Base-by-base conservation (phyloP, 306 rosid genomes). In the Citrullus colocynthis region DNA sequence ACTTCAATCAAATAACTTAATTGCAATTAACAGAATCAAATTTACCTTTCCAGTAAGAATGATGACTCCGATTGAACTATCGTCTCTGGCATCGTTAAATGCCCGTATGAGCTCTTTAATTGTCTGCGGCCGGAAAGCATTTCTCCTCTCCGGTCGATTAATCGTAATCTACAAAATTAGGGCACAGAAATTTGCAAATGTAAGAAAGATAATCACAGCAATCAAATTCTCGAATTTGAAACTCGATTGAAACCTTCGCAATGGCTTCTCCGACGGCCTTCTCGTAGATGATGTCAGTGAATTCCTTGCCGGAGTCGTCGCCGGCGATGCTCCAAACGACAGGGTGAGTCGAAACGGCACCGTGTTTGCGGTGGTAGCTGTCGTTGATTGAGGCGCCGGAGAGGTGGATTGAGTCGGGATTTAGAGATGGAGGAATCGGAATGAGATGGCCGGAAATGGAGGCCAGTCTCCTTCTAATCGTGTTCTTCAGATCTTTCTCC, bases 121-220 rank as follows among this genome's bases (percentile, higher is more conserved):
- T 4, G 98, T 94, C 59, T 78, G 88, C 0, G 98, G 98, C 77
- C 91, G 77, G 55, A 94, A 94, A 1, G 97, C 97, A 78, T 94
- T 94, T 82, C 96, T 86, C 59, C 90, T 88, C 84, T 90, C 93
- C 17, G 96, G 88, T 79, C 97, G 85, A 69, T 91, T 91, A 44
- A 87, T 91, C 32, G 83, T 90, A 28, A 94, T 92, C 95, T 94
- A 24, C 28, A 55, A 7, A 55, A 55, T 55, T 55, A n/a, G 55
- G 41, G 48, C 52, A 14, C 55, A 28, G 49, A 72, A 48, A 71
- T 6, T 24, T 16, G 0, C 10, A 24, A 16, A 28, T 24, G 8
- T 49, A 7, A 24, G 7, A 48, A 51, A 36, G 9, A 42, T 16
- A 5, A 72, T 28, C 18, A 49, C 76, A 28, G 55, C 1, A 10